Base-by-base conservation (phyloP, 495 filamentous ascomycete species). In the Neurospora sp. region DNA sequence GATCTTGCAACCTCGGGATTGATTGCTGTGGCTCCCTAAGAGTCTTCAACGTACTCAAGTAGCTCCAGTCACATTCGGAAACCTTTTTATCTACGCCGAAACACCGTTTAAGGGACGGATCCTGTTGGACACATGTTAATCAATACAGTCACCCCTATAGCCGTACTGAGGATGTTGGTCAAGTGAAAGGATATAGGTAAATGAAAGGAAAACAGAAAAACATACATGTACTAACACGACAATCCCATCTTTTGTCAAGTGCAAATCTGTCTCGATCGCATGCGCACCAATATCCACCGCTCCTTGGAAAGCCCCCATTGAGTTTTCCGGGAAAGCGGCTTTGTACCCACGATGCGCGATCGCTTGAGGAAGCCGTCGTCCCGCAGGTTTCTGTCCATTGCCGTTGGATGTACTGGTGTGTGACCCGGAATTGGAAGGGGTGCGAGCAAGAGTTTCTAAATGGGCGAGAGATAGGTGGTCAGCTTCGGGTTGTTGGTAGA, bases 291-390 rank as follows among this genome's bases (percentile, higher is more conserved):
- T 89, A 18, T 87, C 82, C 0, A 94, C 85, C 5, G 94, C 95
- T 3, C 83, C 89, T 53, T 83, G 81, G 81, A 97, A 96, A 8
- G 92, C 92, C 16, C 82, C 84, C 85, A 97, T 87, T 3, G 92
- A 91, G 80, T 98, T 98, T 82, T 98, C 95, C 0, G 95, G 94
- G 75, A 87, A 92, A 44, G 86, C 84, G 0, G 86, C 88, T 77
- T 91, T 95, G 83, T 90, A 96, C 3, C 95, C 95, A 35, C 95
- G 87, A 83, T 98, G 95, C 9, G 92, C 91, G 74, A 97, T 96
- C 27, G 87, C 86, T 72, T 94, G 93, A 0, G 94, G 94, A 31
- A 90, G 71, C 22, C 37, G 68, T 31, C 14, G 35, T 14, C 71
- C 70, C 9, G 27, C 9, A 22, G 45, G 14, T 65, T 65, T 69